A percentile compares a stretch with the other conserved stretches of the same genome.
These are phyloP conservation scores for Eutrema japonicum DNA, from an alignment of 345 rosid genomes.

Conservation along the genomic window DNA sequence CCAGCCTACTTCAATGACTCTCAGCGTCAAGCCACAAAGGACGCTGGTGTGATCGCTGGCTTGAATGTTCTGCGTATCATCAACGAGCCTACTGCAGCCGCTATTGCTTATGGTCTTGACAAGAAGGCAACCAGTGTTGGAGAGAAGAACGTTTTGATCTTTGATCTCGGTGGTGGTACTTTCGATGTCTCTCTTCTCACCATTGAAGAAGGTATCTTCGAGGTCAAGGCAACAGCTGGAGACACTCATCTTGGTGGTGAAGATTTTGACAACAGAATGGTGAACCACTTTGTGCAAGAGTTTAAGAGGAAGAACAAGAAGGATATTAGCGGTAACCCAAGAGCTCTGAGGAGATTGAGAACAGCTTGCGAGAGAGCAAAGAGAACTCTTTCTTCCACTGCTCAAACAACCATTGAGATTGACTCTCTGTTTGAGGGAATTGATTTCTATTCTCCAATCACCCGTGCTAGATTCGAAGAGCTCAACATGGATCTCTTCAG, in stretches of 20 bases:
- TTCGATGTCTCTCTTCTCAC: conserved; percentile 68
- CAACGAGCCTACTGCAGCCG: conserved; percentile 47
- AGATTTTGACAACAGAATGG: conserved; percentile 69
- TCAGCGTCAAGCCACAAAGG: conserved; percentile 44
- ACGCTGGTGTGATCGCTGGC: conserved; percentile 39
- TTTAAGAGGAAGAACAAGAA: conserved; percentile 68
- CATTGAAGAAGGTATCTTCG: conserved; percentile 68
- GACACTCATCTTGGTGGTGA: conserved; percentile 77
- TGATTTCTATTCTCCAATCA: conserved; percentile 46
- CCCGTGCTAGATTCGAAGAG: conserved; percentile 49
- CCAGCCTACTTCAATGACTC: conserved; percentile 49
- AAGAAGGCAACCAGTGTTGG: conserved; percentile 44
- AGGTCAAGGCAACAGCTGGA: conserved; percentile 68
- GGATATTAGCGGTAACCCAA: conserved; percentile 59
- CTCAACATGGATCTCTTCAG: conserved; percentile 49
- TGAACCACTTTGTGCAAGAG: conserved; percentile 66
- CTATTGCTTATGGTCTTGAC: conserved; percentile 47
- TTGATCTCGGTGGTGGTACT: conserved; percentile 71
- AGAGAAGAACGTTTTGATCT: conserved; percentile 47
- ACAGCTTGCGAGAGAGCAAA: conserved; percentile 47
- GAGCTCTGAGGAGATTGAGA: conserved; percentile 68
- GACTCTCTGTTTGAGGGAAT: conserved; percentile 49
- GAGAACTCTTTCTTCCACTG: conserved; percentile 63
- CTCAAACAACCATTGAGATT: conserved; percentile 48
- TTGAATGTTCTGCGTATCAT: conserved; percentile 42